Base-by-base conservation (phyloP, 2,329 filamentous ascomycete species). In the Paecilomyces fulvus region DNA sequence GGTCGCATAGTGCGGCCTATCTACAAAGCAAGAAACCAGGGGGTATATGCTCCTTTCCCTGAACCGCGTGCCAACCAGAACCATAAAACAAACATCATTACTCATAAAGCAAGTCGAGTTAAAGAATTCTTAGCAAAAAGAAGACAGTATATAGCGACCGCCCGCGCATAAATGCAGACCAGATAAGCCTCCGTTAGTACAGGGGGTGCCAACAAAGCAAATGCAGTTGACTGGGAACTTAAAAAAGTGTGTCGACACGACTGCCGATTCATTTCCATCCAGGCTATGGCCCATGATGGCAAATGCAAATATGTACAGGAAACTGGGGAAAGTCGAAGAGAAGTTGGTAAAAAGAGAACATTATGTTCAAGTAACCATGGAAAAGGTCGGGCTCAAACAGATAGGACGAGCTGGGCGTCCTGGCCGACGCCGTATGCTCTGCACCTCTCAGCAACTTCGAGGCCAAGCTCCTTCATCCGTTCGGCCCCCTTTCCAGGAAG, bases 381-480 rank as follows among this genome's bases (percentile, higher is more conserved):
- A 57, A 59, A 55, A 53, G 57, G 37, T 56, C 43, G 33, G 33
- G 33, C 56, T 63, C 70, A 90, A 66, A 90, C 77, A 59, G 88
- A 91, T 66, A 92, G 79, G 68, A 92, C 87, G 71, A 90, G 89
- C 66, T 80, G 77, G 54, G 75, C 70, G 58, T 78, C 74, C 65
- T 76, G 71, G 51, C 72, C 73, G 61, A 77, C 69, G 55, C 74
- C 75, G 67, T 89, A 88, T 70, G 85, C 85, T 65, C 82, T 83
- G 66, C 86, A 88, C 74, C 89, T 91, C 68, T 90, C 90, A 58
- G 90, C 90, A 80, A 94, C 89, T 69, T 92, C 84, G 56, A 97
- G 80, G 55, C 92, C 94, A 58, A 99, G 82, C 73, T 95, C 89
- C 66, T 87, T 83, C 94, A 99, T 99, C 62, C 92, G 85, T 77